Base-by-base conservation (phyloP, 2,329 filamentous ascomycete genomes). In the Aspergillus tamarii region DNA sequence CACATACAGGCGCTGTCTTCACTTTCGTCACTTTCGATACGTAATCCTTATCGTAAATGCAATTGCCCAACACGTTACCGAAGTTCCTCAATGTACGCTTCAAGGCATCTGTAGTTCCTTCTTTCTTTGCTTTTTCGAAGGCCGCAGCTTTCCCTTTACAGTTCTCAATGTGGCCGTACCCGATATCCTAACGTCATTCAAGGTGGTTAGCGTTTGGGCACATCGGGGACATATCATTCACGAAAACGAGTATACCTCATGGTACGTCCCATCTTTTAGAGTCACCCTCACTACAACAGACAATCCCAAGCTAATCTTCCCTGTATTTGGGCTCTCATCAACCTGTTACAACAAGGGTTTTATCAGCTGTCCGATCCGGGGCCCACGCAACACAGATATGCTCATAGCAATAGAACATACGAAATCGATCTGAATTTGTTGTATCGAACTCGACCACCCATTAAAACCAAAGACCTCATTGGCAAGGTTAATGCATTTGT, bases 111-210 rank as follows among this genome's bases (percentile, higher is more conserved):
- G 96, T 98, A 3, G 93, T 96, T 9, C 93, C 96, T 81, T 98
- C 94, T 77, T 99, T 99, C 83, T 98, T 99, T 1, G 95, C 94
- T 80, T 99, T 99, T 77, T 99, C 95, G 73, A 98, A 99, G 0
- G 94, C 95, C 58, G 92, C 91, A 3, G 94, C 94, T 81, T 99
- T 99, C 61, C 92, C 91, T 79, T 94, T 96, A 77, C 90, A 93
- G 74, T 99, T 99, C 78, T 98, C 94, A 70, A 96, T 96, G 69
- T 95, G 92, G 9, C 95, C 95, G 74, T 99, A 99, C 32, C 95
- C 95, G 66, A 98, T 91, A 75, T 99, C 95, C 85, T 87, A 62
- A 10, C 16, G 57, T 59, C 2, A 12, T 28, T 36, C 3, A 21
- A 30, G 57, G 1, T 16, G 45, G 7, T 58, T 19, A 59, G 21